Conservation (phyloP, 257 asterid species). For the Penstemon barbatus region DNA sequence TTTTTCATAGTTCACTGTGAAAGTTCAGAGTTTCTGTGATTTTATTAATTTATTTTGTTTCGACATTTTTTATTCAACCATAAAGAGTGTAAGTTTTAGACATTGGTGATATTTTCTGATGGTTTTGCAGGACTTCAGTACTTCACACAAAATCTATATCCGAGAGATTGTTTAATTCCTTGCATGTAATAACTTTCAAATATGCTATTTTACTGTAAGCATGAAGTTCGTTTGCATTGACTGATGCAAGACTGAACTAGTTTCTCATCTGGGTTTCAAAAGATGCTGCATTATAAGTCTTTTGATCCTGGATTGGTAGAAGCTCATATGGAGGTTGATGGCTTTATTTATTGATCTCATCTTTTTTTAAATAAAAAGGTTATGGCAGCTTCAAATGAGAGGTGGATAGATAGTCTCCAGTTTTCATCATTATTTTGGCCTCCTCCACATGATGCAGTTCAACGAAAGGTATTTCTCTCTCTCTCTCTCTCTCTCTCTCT, state of each 20-base stretch:
- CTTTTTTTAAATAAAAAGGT: slow-evolving; percentile 43
- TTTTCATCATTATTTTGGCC: slow-evolving; percentile 93
- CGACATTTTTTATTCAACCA: neutral
- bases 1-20: slow-evolving; percentile 3
- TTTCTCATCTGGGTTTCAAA: slow-evolving; percentile 29
- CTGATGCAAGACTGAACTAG: slow-evolving; percentile 35
- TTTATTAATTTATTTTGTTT: neutral
- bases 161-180: slow-evolving; percentile 22
- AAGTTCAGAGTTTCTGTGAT: neutral
- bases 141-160: slow-evolving; percentile 7
- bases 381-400: slow-evolving; percentile 78
- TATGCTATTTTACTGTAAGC: slow-evolving; percentile 36
- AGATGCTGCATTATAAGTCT: slow-evolving; percentile 62
- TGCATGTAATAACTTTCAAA: slow-evolving; percentile 25
- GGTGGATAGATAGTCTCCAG: slow-evolving; percentile 91
- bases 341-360: slow-evolving; percentile 41
- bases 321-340: slow-evolving; percentile 35
- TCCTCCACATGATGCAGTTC: slow-evolving; percentile 83
- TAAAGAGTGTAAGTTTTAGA: slow-evolving; percentile 25
- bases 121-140: slow-evolving; percentile 35
- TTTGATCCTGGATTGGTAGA: slow-evolving; percentile 67
- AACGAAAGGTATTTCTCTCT: slow-evolving; percentile 62
- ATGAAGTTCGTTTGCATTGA: slow-evolving; percentile 36
- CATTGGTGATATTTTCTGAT: slow-evolving; percentile 22
- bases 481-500: neutral